These are phyloP conservation scores for apple (Malus domestica) DNA, from an alignment of 306 rosid genomes.

Conservation along the genomic window DNA sequence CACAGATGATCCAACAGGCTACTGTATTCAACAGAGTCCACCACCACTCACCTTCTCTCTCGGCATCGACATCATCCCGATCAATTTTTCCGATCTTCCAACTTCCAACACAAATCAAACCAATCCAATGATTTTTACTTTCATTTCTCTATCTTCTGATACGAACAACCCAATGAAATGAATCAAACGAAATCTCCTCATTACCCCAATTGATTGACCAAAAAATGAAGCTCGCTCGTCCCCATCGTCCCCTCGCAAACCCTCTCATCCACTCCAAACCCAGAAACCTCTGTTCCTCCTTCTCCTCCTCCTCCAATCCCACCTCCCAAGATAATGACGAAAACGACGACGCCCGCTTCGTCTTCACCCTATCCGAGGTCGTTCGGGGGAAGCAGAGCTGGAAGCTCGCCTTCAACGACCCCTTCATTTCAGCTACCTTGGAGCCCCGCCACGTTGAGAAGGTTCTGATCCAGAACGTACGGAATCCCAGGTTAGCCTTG, in stretches of 20 bases:
- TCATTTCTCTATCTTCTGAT: no score
- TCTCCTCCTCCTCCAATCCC: slow-evolving; percentile 9
- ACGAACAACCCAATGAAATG: neutral
- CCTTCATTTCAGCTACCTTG: slow-evolving; percentile 44
- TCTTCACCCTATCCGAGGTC: slow-evolving; percentile 40
- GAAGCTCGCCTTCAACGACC: slow-evolving; percentile 49
- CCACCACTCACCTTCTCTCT: neutral
- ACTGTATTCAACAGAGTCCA: neutral
- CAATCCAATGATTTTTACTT: neutral
- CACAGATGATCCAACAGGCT: no score
- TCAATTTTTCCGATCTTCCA: neutral
- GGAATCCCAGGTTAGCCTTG: slow-evolving; percentile 67
- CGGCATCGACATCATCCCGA: neutral
- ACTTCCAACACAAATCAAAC: neutral
- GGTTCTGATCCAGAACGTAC: slow-evolving; percentile 45
- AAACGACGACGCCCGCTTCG: slow-evolving; percentile 48
- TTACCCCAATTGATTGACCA: no score
- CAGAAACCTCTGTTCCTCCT: slow-evolving; percentile 18
- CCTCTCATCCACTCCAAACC: slow-evolving; percentile 12
- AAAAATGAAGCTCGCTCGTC: slow-evolving; percentile 37
- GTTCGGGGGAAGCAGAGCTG: slow-evolving; percentile 76
- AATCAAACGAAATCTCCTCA: no score
- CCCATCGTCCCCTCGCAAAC: slow-evolving; percentile 13
- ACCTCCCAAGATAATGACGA: slow-evolving; percentile 26
- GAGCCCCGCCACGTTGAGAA: slow-evolving; percentile 59